phyloP scores from a whole-genome alignment of 495 filamentous ascomycete genomes.

The Chlorociboria aeruginascens region DNA sequence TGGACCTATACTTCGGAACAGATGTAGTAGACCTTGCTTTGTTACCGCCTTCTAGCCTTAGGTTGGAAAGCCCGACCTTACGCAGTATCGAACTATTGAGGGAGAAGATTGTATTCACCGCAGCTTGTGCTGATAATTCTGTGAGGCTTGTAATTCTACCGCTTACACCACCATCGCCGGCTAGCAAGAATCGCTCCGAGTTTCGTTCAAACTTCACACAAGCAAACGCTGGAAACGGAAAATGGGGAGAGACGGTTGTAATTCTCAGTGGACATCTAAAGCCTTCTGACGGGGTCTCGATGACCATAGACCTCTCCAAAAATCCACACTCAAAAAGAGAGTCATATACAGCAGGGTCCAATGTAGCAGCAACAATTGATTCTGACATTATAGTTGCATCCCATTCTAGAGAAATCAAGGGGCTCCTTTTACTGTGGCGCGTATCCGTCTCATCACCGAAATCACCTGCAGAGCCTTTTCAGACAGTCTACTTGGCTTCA shows the following conservation, averaged over 20 bases:
- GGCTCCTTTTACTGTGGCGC: constrained; percentile 32
- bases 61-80: constrained; percentile 35
- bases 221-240: constrained; percentile 36
- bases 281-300: constrained; percentile 50
- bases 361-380: constrained; percentile 13
- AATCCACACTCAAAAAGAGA: constrained; percentile 12
- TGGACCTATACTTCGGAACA: constrained; percentile 56
- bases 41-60: constrained; percentile 35
- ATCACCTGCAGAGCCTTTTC: constrained; percentile 43
- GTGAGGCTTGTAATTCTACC: constrained; percentile 63
- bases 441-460: constrained; percentile 7
- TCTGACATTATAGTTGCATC: constrained; percentile 36
- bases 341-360: constrained; percentile 15
- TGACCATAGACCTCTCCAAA: constrained; percentile 46
- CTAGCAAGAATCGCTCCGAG: constrained; percentile 36
- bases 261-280: constrained; percentile 46
- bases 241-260: constrained; percentile 50
- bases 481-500: constrained; percentile 49
- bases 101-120: constrained; percentile 54
- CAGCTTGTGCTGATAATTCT: constrained; percentile 56
- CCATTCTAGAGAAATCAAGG: constrained; percentile 44
- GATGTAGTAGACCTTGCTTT: constrained; percentile 48
- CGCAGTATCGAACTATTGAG: constrained; percentile 42
- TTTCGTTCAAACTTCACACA: constrained; percentile 31
- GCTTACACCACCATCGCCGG: constrained; percentile 56